Evolutionary conservation across 1,284 basidiomycete genomes (phyloP), one percentile per base, ranked within the genome.

Genomic region (Moesziomyces globuligerus): DNA sequence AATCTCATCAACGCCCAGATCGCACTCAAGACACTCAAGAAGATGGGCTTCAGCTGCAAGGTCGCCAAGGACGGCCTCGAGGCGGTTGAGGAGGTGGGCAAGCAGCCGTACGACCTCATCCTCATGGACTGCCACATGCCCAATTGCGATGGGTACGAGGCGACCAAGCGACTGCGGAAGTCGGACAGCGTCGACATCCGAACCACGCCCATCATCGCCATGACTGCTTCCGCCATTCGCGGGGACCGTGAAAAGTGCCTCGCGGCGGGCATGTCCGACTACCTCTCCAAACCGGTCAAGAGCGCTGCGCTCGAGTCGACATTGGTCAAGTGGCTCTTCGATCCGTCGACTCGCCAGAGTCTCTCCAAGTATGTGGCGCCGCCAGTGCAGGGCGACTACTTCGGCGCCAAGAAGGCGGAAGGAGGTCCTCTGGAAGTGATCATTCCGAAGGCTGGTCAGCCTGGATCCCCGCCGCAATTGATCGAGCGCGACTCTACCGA

Each of bases 11-110:
- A 79, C 34, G 74, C 75, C 6, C 76, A 78, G 58, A 80, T 81
- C 40, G 78, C 78, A 3, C 51, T 73, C 45, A 80, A 73, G 64
- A 75, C 72, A 46, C 61, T 79, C 42, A 68, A 72, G 34, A 77
- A 73, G 69, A 80, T 81, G 76, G 75, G 79, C 21, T 81, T 81
- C 68, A 80, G 66, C 52, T 78, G 78, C 48, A 60, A 72, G 29
- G 66, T 68, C 17, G 80, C 75, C 44, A 68, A 74, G 39, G 79
- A 82, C 44, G 81, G 81, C 20, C 55, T 75, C 29, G 69, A 67
- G 47, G 72, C 75, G 17, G 52, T 78, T 28, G 71, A 72, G n/a
- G 75, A 76, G 58, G 54, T 76, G 15, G 48, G 52, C 23, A 67
- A 67, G 43, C 64, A 72, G 4, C 49, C 68, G 20, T 81, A 79